Conservation (phyloP, 768 basidiomycete species). For the Sarcodon aspratus region DNA sequence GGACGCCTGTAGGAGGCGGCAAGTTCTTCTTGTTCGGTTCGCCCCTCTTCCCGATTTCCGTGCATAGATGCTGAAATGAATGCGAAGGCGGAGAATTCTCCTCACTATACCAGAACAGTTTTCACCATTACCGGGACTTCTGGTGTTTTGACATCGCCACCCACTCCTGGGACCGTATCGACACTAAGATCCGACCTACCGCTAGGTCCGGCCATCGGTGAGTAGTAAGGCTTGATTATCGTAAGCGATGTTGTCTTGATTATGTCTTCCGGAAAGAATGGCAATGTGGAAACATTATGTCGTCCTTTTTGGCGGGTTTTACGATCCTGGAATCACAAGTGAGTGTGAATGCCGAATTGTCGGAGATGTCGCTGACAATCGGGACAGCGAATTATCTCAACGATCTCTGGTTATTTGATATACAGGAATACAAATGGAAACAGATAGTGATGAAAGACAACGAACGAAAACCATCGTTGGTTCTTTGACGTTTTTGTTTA, state of each 20-base stretch:
- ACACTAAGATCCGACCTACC: slow-evolving; percentile 70
- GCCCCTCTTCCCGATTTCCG: background rate
- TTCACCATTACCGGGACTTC: slow-evolving; percentile 85
- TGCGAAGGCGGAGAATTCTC: slow-evolving; percentile 77
- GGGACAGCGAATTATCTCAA: slow-evolving; percentile 67
- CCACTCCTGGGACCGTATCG: slow-evolving; percentile 81
- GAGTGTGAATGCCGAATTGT: slow-evolving; percentile 10
- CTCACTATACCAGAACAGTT: slow-evolving; percentile 68
- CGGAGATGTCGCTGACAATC: background rate
- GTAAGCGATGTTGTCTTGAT: background rate
- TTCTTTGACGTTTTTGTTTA: background rate
- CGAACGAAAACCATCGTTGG: slow-evolving; percentile 65
- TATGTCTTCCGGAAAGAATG: slow-evolving; percentile 42
- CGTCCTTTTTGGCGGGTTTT: slow-evolving; percentile 84
- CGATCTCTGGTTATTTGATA: slow-evolving; percentile 81
- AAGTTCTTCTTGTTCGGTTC: slow-evolving; percentile 76
- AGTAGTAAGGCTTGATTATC: slow-evolving; percentile 6
- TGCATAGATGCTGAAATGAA: background rate
- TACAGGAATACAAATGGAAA: slow-evolving; percentile 78
- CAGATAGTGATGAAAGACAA: slow-evolving; percentile 65
- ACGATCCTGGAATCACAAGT: slow-evolving; percentile 81
- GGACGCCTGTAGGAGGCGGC: slow-evolving; percentile 68
- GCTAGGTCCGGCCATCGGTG: slow-evolving; percentile 79
- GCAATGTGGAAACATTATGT: slow-evolving; percentile 83
- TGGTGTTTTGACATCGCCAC: slow-evolving; percentile 78